Conservation (phyloP, 495 filamentous ascomycete genomes). For the Cenococcum geophilum region DNA sequence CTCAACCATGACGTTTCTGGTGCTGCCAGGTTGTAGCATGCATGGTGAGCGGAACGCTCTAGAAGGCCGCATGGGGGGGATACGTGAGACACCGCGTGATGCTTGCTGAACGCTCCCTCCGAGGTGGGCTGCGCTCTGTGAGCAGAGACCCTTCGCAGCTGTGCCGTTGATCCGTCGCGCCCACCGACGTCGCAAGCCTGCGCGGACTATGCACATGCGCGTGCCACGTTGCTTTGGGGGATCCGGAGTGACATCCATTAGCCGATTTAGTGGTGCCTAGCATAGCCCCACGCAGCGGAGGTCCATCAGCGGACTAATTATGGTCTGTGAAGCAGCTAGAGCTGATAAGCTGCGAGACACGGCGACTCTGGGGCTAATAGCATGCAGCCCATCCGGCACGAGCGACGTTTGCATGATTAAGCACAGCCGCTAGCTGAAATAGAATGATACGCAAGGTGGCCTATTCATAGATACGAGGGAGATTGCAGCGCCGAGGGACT, state of each 20-base stretch:
- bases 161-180: not conserved
- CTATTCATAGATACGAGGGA: not conserved
- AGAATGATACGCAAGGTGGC: not conserved
- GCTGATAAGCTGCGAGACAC: not conserved
- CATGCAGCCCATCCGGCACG: not conserved
- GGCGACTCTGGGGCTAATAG: slow-evolving; percentile 1
- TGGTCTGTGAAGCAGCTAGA: not conserved
- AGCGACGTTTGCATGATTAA: not conserved
- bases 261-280: slow-evolving; percentile 2
- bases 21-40: slow-evolving; percentile 1
- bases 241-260: not conserved
- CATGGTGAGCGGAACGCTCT: not conserved
- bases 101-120: not conserved
- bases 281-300: not conserved
- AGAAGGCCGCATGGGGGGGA: not conserved
- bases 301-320: not conserved
- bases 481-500: slow-evolving; percentile 1
- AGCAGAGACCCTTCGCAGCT: not conserved
- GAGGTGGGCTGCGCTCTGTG: not conserved
- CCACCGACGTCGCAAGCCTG: not conserved
- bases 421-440: not conserved
- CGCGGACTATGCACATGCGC: not conserved
- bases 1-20: not conserved
- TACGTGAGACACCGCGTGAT: not conserved
- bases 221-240: not conserved